Percentiles rank a stretch among this genome's conserved stretches.
Conservation (phyloP, 2,329 filamentous ascomycete genomes). For the Stachybotrys echinatus region DNA sequence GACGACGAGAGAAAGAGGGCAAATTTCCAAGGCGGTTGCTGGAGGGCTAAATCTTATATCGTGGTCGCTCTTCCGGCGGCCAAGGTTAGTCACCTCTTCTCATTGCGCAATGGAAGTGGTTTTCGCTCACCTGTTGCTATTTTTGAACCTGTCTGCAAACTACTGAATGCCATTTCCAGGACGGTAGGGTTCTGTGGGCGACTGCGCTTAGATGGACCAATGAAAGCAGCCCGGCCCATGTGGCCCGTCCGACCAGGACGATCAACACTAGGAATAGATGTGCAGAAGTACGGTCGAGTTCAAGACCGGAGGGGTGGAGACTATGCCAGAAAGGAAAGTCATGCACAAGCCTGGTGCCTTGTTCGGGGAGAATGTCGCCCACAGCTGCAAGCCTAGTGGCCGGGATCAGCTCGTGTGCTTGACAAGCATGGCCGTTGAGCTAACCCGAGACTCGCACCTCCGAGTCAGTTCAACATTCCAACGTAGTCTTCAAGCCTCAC, state of each 20-base stretch:
- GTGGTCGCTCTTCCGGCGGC: slow-evolving; percentile 38
- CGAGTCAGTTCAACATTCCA: too few relatives aligned
- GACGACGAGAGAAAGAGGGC: slow-evolving; percentile 31
- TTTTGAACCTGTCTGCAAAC: slow-evolving; percentile 26
- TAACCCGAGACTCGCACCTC: too few relatives aligned
- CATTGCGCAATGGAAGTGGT: slow-evolving; percentile 12
- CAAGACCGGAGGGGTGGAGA: slow-evolving; percentile 9
- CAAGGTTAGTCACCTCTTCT: slow-evolving; percentile 21
- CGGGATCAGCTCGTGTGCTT: neutral
- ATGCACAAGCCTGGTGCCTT: slow-evolving; percentile 20
- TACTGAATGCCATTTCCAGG: slow-evolving; percentile 18
- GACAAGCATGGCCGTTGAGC: too few relatives aligned
- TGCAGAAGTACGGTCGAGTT: slow-evolving; percentile 17
- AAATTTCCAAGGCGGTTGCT: slow-evolving; percentile 33
- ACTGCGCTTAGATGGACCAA: slow-evolving; percentile 45
- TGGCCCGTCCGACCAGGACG: slow-evolving; percentile 14
- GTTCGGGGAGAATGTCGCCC: slow-evolving; percentile 1
- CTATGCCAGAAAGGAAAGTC: slow-evolving; percentile 20
- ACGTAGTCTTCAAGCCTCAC: too few relatives aligned
- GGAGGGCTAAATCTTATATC: slow-evolving; percentile 55
- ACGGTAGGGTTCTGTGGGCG: slow-evolving; percentile 13
- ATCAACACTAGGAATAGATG: slow-evolving; percentile 23
- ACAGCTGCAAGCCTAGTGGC: neutral
- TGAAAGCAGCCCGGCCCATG: slow-evolving; percentile 25
- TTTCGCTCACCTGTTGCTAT: slow-evolving; percentile 25